Conservation (phyloP, 331 rosid genomes). For the Prunus yedoensis region DNA sequence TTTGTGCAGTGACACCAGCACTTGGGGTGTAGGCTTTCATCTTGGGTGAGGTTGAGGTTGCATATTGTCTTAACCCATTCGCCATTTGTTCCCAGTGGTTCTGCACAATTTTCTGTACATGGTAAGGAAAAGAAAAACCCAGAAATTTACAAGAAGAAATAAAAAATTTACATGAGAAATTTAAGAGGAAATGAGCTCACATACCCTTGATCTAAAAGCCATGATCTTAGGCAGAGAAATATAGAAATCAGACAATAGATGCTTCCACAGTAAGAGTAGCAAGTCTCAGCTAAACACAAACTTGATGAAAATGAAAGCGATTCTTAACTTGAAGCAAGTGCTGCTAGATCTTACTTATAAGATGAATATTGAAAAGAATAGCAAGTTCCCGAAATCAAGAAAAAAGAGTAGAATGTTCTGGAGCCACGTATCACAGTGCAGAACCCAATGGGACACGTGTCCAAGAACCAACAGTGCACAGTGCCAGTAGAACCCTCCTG, state of each 20-base stretch:
- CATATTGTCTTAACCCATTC: conserved; percentile 31
- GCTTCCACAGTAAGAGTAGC: too few relatives aligned
- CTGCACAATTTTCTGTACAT: conserved; percentile 24
- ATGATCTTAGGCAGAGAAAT: conserved; percentile 12
- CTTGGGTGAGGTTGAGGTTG: conserved; percentile 50
- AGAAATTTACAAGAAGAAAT: neutral
- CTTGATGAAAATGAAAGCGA: neutral
- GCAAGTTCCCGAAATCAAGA: neutral
- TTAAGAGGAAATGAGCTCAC: neutral
- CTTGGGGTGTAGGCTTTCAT: conserved; percentile 46
- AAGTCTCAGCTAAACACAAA: neutral
- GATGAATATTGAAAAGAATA: neutral
- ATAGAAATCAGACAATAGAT: neutral
- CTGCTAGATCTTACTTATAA: neutral
- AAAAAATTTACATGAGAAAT: neutral
- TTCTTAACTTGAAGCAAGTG: neutral
- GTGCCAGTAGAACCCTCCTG: conserved; percentile 47
- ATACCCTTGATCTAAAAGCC: conserved; percentile 53
- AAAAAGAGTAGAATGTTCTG: conserved; percentile 34
- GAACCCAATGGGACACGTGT: conserved; percentile 40
- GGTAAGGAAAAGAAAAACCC: neutral
- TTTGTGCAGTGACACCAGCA: conserved; percentile 28
- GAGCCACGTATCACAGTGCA: conserved; percentile 49
- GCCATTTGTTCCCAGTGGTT: conserved; percentile 37
- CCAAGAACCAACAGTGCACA: neutral